A percentile compares a stretch with the other conserved stretches of the same genome.
These are phyloP conservation scores for Seiridium cupressi DNA, from an alignment of 2,329 filamentous ascomycete species.

Conservation along the genomic window DNA sequence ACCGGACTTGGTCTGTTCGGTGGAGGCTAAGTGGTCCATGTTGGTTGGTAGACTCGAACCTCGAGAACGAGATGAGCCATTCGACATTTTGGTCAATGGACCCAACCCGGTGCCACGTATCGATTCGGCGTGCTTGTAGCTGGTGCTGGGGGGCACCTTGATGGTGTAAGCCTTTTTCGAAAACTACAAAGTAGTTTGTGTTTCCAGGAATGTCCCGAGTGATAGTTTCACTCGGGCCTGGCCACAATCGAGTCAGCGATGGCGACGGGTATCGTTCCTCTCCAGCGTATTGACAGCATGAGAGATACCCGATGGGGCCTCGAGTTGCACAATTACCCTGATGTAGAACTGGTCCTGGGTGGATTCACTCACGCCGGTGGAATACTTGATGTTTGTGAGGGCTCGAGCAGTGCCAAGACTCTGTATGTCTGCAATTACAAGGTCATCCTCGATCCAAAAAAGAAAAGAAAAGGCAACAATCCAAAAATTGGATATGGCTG, in stretches of 20 bases:
- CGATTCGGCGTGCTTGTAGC: not conserved
- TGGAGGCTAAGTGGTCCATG: not conserved
- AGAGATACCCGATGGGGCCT: no score
- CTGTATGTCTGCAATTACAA: not conserved
- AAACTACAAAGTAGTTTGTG: no score
- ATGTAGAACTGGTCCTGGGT: no score
- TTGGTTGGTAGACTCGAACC: not conserved
- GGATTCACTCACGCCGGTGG: no score
- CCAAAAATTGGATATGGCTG: conserved; percentile 9
- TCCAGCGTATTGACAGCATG: no score
- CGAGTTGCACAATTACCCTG: no score
- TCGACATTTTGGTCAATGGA: not conserved
- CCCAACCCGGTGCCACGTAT: not conserved
- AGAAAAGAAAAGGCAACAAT: conserved; percentile 3
- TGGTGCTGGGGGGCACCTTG: not conserved
- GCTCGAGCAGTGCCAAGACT: no score
- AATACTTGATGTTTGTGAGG: no score
- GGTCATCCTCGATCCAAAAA: conserved; percentile 6
- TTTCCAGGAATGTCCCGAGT: no score
- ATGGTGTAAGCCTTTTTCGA: not conserved
- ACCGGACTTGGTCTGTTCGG: not conserved
- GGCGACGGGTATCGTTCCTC: no score
- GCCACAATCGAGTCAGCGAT: no score
- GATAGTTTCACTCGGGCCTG: no score
- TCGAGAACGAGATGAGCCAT: not conserved